A percentile compares a stretch with the other conserved stretches of the same genome.
Conservation (phyloP, 2,329 filamentous ascomycete species). For the Myriosclerotinia curreyana region DNA sequence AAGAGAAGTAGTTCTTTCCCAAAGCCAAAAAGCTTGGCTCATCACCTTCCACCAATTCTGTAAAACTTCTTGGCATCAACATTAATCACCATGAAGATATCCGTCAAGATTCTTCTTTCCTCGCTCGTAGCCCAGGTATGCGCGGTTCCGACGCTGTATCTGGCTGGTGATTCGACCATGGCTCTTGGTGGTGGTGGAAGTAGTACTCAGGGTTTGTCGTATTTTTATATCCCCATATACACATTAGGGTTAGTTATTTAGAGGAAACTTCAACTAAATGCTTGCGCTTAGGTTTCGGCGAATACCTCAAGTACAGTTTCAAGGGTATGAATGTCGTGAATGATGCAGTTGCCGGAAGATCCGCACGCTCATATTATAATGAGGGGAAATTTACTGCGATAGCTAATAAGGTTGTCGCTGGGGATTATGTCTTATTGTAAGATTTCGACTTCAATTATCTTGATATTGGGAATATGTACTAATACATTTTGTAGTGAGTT, state of each 20-base stretch:
- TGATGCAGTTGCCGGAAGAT: conserved; percentile 63
- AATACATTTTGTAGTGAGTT: conserved; percentile 40
- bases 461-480: neutral
- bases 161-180: conserved; percentile 63
- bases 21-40: neutral
- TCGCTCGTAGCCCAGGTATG: conserved; percentile 15
- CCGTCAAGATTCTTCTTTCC: conserved; percentile 5
- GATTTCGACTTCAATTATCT: neutral
- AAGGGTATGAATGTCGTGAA: conserved; percentile 53
- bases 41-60: neutral
- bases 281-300: conserved; percentile 55
- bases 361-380: conserved; percentile 62
- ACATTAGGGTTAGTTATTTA: too few relatives aligned
- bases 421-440: conserved; percentile 51
- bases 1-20: neutral
- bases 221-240: neutral
- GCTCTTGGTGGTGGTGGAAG: conserved; percentile 47
- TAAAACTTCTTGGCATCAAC: neutral
- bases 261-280: neutral
- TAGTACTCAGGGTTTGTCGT: conserved; percentile 42
- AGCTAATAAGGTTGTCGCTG: conserved; percentile 42
- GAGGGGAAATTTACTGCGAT: conserved; percentile 63
- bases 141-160: conserved; percentile 46
- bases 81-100: conserved; percentile 14
- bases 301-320: conserved; percentile 54